Conservation (phyloP, 2,329 filamentous ascomycete genomes). For the Trichothecium roseum region DNA sequence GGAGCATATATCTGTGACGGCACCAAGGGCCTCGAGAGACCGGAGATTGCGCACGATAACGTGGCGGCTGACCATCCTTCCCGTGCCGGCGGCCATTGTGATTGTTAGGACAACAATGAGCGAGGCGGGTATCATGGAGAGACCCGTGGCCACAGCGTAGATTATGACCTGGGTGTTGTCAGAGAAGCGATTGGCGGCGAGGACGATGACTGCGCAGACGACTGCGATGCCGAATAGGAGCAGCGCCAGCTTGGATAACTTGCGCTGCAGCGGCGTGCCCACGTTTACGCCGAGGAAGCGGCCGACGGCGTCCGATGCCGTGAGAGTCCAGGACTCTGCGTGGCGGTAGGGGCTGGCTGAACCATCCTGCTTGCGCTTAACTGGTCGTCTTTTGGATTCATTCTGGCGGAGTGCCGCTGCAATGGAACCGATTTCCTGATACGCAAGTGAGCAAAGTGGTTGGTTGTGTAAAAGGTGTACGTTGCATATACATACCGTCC, state of each 20-base stretch:
- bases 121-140: conserved; percentile 41
- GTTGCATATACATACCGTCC: no score
- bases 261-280: conserved; percentile 60
- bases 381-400: conserved; percentile 20
- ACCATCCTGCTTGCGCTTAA: conserved; percentile 33
- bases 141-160: conserved; percentile 33
- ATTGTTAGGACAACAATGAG: conserved; percentile 45
- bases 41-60: conserved; percentile 42
- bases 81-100: conserved; percentile 46
- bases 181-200: conserved; percentile 29
- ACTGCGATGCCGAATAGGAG: conserved; percentile 52
- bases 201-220: conserved; percentile 32
- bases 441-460: background rate
- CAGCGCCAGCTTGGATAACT: conserved; percentile 59
- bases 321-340: conserved; percentile 25
- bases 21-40: conserved; percentile 42
- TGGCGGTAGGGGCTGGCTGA: conserved; percentile 19
- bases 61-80: conserved; percentile 40
- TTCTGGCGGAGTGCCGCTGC: conserved; percentile 34
- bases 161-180: conserved; percentile 28
- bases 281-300: conserved; percentile 39
- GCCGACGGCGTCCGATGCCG: conserved; percentile 23
- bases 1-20: conserved; percentile 45
- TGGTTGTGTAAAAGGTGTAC: background rate
- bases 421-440: conserved; percentile 46